Evolutionary conservation across 345 rosid genomes (phyloP).

Genomic region (Eucalyptus erythrocorys): DNA sequence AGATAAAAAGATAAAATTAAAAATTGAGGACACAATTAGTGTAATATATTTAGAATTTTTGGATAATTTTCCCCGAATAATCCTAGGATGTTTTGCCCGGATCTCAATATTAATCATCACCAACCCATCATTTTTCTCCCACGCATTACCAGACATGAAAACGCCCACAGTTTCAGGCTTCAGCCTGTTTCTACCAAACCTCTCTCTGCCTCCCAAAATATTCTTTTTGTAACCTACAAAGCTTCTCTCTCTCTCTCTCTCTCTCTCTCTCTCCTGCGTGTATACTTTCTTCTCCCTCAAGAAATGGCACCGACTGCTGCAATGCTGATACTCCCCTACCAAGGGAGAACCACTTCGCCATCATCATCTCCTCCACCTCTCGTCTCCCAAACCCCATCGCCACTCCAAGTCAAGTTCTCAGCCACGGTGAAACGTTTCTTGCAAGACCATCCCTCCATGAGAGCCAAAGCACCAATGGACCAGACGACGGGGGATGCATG

Average conservation of each 20-base stretch:
- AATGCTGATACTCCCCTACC: constrained; percentile 33
- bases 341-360: not conserved
- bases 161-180: not conserved
- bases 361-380: not conserved
- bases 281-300: not conserved
- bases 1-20: too few relatives aligned
- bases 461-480: not conserved
- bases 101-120: not conserved
- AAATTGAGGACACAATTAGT: not conserved
- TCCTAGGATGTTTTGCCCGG: not conserved
- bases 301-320: constrained; percentile 65
- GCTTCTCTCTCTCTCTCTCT: not conserved
- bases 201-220: not conserved
- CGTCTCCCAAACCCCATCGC: not conserved
- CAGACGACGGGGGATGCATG: not conserved
- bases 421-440: not conserved
- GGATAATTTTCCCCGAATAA: not conserved
- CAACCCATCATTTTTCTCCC: not conserved
- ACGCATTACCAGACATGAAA: not conserved
- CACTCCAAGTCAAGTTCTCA: not conserved
- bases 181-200: not conserved
- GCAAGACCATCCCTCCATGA: not conserved
- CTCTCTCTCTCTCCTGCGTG: not conserved
- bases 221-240: not conserved
- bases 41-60: not conserved